Conservation (phyloP, 352 stramenopile species). For the Globisporangium splendens region DNA sequence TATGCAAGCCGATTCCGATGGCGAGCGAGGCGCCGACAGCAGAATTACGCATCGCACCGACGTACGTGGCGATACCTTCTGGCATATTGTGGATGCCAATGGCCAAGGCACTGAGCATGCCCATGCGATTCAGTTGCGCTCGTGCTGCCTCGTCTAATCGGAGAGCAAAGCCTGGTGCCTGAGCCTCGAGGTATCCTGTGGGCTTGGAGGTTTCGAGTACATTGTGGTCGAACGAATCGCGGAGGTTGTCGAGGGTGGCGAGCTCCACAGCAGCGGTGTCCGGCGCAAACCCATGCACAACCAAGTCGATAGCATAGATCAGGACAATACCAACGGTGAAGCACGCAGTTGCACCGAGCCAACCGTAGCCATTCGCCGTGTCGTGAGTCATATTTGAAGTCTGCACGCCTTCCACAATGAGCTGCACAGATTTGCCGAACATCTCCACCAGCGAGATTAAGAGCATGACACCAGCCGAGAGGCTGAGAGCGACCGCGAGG, state of each 20-base stretch:
- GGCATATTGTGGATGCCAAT: conserved; percentile 96
- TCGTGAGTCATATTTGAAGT: conserved; percentile 20
- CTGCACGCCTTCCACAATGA: conserved; percentile 38
- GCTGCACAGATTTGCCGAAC: conserved; percentile 40
- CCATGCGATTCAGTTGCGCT: conserved; percentile 75
- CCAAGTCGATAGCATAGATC: conserved; percentile 47
- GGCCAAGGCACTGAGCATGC: conserved; percentile 90
- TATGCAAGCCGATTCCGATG: conserved; percentile 95
- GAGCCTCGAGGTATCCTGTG: conserved; percentile 22
- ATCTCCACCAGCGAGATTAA: conserved; percentile 78
- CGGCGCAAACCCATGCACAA: conserved; percentile 39
- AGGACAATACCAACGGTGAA: conserved; percentile 83
- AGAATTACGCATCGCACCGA: conserved; percentile 87
- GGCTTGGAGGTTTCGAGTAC: conserved; percentile 16
- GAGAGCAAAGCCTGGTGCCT: conserved; percentile 25
- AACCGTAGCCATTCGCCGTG: conserved; percentile 35
- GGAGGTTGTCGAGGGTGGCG: conserved; percentile 21
- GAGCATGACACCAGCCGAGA: conserved; percentile 70
- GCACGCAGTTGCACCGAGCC: conserved; percentile 75
- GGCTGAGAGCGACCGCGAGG: conserved; percentile 53
- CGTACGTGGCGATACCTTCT: conserved; percentile 94
- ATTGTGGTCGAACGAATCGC: conserved; percentile 29
- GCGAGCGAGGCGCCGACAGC: conserved; percentile 89
- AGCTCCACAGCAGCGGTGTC: conserved; percentile 27
- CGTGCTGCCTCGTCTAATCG: conserved; percentile 42